Evolutionary conservation across 1,284 basidiomycete genomes (phyloP).

Genomic region (Apiotrichum brassicae): DNA sequence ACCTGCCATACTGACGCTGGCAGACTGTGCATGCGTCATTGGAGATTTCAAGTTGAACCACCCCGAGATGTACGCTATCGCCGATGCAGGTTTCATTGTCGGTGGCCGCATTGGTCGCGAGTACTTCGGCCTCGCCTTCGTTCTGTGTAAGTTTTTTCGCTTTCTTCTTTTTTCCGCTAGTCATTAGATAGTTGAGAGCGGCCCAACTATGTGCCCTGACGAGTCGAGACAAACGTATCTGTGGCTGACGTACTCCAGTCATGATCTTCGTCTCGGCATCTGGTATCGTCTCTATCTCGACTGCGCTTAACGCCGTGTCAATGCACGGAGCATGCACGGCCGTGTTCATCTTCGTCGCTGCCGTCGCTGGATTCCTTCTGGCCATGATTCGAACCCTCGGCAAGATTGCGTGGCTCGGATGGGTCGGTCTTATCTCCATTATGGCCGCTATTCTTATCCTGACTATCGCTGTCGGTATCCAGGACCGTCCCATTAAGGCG

Average conservation of each 20-base stretch:
- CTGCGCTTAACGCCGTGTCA: constrained; percentile 45
- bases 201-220: too few relatives aligned
- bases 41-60: constrained; percentile 39
- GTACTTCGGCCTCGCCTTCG: constrained; percentile 11
- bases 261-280: constrained; percentile 24
- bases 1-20: constrained; percentile 8
- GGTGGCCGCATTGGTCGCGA: constrained; percentile 10
- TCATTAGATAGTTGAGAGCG: too few relatives aligned
- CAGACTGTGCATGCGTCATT: constrained; percentile 31
- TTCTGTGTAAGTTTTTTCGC: constrained; percentile 4
- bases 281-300: constrained; percentile 35
- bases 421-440: constrained; percentile 33
- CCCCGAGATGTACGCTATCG: constrained; percentile 33
- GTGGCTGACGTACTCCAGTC: constrained; percentile 10
- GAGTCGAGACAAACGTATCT: too few relatives aligned
- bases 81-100: constrained; percentile 24
- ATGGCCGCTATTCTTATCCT: constrained; percentile 41
- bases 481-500: constrained; percentile 35
- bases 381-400: constrained; percentile 40
- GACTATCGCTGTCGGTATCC: constrained; percentile 44
- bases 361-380: constrained; percentile 27
- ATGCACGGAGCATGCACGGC: constrained; percentile 41
- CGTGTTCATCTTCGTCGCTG: constrained; percentile 35
- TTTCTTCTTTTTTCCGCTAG: too few relatives aligned
- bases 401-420: constrained; percentile 42